A percentile compares a stretch with the other conserved stretches of the same genome.
Evolutionary conservation across 2,329 filamentous ascomycete genomes (phyloP).

Genomic region (Alternaria sp.): DNA sequence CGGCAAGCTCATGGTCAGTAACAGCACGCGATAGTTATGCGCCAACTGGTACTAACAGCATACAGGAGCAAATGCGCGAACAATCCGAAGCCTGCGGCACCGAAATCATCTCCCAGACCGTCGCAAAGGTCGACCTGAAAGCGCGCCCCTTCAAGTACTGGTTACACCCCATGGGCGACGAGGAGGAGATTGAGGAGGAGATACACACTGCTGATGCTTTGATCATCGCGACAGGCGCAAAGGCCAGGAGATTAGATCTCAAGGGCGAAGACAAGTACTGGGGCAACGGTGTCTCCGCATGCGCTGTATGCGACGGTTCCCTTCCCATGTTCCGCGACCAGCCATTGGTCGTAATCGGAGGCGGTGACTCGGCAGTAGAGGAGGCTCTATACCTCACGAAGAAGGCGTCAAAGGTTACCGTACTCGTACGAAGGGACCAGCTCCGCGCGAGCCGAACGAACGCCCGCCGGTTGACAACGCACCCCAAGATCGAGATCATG

Average conservation of each 20-base stretch:
- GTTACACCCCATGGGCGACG: conserved; percentile 75
- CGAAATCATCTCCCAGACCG: conserved; percentile 89
- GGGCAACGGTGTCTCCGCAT: conserved; percentile 95
- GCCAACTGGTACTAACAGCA: conserved; percentile 15
- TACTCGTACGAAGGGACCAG: conserved; percentile 86
- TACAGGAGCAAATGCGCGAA: conserved; percentile 82
- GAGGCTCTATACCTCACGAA: conserved; percentile 98
- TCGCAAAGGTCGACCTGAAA: conserved; percentile 81
- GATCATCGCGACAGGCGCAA: conserved; percentile 95
- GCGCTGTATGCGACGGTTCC: conserved; percentile 95
- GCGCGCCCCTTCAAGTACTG: conserved; percentile 92
- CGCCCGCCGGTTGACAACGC: conserved; percentile 78
- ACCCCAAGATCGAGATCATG: conserved; percentile 89
- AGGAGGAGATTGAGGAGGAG: conserved; percentile 71
- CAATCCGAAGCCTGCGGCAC: conserved; percentile 95
- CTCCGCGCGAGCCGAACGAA: conserved; percentile 91
- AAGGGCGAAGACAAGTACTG: conserved; percentile 94
- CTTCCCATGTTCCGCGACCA: conserved; percentile 98
- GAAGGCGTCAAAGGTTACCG: conserved; percentile 93
- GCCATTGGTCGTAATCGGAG: conserved; percentile 92
- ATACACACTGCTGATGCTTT: conserved; percentile 86
- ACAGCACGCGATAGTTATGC: not conserved
- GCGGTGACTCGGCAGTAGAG: conserved; percentile 95
- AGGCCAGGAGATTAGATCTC: conserved; percentile 81
- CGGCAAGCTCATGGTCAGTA: conserved; percentile 77